These are phyloP conservation scores for Tuber brumale DNA, from an alignment of 495 filamentous ascomycete species.

Conservation along the genomic window DNA sequence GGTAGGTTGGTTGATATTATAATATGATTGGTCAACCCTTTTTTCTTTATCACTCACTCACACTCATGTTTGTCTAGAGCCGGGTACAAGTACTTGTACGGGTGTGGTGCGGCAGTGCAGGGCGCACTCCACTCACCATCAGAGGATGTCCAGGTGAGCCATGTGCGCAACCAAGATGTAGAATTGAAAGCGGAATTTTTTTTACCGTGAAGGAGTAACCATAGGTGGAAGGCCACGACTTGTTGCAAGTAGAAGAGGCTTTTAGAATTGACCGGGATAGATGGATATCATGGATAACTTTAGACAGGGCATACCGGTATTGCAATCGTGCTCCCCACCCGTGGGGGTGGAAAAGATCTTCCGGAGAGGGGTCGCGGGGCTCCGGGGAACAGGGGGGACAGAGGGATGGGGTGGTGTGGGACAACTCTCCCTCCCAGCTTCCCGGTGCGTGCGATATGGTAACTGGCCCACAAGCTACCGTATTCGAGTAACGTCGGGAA, in stretches of 20 bases:
- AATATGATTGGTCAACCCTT: not conserved
- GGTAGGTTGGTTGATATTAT: not conserved
- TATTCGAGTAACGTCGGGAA: not conserved
- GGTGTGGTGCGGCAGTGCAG: not conserved
- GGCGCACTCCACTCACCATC: not conserved
- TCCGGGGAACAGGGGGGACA: not conserved
- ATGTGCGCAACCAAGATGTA: not conserved
- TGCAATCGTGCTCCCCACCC: not conserved
- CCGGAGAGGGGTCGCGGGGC: not conserved
- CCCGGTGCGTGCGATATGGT: no score
- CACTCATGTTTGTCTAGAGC: not conserved
- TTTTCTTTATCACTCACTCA: not conserved
- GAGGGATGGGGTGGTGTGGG: not conserved
- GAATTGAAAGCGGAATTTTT: not conserved
- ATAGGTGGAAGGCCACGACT: not conserved
- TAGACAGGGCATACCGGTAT: not conserved
- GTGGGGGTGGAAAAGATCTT: not conserved
- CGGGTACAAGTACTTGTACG: no score
- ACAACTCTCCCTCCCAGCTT: not conserved
- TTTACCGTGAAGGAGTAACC: not conserved
- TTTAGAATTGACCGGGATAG: not conserved
- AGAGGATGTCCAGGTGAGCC: not conserved
- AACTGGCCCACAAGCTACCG: not conserved
- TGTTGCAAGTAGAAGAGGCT: not conserved
- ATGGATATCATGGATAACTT: not conserved